phyloP scores from a whole-genome alignment of 805 yeast species.

The Monosporozyma aerobia region DNA sequence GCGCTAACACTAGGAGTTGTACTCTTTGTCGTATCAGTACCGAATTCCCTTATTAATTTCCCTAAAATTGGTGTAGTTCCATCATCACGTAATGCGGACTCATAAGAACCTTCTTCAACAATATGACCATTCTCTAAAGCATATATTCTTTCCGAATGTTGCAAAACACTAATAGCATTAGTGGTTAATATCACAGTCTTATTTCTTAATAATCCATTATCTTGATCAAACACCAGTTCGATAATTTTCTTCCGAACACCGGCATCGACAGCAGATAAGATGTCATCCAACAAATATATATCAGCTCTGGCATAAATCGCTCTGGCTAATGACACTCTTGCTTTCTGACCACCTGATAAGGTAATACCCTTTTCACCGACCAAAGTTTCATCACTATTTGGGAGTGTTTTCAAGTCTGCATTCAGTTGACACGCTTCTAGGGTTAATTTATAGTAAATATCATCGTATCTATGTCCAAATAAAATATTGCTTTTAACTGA shows the following conservation, averaged over 20 bases:
- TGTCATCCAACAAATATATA: slow-evolving; percentile 53
- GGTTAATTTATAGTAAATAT: slow-evolving; percentile 34
- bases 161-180: slow-evolving; percentile 45
- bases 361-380: slow-evolving; percentile 58
- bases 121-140: slow-evolving; percentile 48
- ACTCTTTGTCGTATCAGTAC: slow-evolving; percentile 10
- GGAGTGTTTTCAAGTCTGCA: slow-evolving; percentile 39
- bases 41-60: slow-evolving; percentile 24
- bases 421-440: slow-evolving; percentile 41
- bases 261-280: slow-evolving; percentile 64
- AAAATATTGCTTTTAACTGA: slow-evolving; percentile 42
- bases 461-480: slow-evolving; percentile 41
- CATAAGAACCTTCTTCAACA: slow-evolving; percentile 48
- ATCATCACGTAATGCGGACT: slow-evolving; percentile 27
- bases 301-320: slow-evolving; percentile 58
- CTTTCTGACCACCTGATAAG: slow-evolving; percentile 55
- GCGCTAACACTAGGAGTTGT: background rate
- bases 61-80: slow-evolving; percentile 25
- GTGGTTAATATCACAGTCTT: slow-evolving; percentile 53
- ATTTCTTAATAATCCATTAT: slow-evolving; percentile 38
- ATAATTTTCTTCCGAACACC: slow-evolving; percentile 53
- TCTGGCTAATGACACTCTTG: slow-evolving; percentile 56
- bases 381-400: slow-evolving; percentile 45
- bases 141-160: slow-evolving; percentile 51
- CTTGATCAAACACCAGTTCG: slow-evolving; percentile 37